These are phyloP conservation scores for Hypoxylon sp. DNA, from an alignment of 2,329 filamentous ascomycete genomes.

Conservation along the genomic window DNA sequence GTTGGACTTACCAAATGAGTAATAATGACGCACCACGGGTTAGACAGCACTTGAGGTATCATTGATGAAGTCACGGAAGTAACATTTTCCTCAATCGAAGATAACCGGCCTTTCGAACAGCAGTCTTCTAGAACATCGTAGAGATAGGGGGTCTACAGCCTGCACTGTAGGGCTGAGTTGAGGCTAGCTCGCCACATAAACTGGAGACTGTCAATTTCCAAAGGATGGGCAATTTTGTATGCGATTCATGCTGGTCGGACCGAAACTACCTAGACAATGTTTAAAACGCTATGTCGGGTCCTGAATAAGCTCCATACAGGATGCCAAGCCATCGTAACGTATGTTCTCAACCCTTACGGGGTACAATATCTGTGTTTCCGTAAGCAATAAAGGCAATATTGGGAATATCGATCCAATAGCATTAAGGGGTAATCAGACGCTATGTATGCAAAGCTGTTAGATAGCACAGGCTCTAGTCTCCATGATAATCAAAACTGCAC, in stretches of 20 bases:
- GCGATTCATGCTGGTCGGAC: constrained; percentile 15
- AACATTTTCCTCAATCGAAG: neutral
- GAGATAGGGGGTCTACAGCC: neutral
- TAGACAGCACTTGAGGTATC: neutral
- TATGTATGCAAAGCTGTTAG: neutral
- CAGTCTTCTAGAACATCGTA: neutral
- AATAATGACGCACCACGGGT: constrained; percentile 15
- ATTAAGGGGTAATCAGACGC: neutral
- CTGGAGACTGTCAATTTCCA: neutral
- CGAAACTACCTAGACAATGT: constrained; percentile 3
- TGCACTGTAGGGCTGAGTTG: constrained; percentile 2
- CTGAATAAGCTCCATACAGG: neutral
- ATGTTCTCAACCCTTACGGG: neutral
- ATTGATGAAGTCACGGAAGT: constrained; percentile 12
- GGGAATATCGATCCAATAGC: neutral
- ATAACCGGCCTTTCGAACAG: neutral
- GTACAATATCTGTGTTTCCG: neutral
- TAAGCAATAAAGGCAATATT: neutral
- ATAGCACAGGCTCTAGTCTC: neutral
- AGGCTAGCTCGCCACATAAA: neutral
- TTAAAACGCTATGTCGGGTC: neutral
- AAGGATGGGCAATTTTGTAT: neutral
- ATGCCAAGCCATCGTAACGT: neutral
- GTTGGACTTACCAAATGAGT: neutral
- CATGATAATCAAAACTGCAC: constrained; percentile 17